These are phyloP conservation scores for Pseudopithomyces maydicus DNA, from an alignment of 2,329 filamentous ascomycete species.

Conservation along the genomic window DNA sequence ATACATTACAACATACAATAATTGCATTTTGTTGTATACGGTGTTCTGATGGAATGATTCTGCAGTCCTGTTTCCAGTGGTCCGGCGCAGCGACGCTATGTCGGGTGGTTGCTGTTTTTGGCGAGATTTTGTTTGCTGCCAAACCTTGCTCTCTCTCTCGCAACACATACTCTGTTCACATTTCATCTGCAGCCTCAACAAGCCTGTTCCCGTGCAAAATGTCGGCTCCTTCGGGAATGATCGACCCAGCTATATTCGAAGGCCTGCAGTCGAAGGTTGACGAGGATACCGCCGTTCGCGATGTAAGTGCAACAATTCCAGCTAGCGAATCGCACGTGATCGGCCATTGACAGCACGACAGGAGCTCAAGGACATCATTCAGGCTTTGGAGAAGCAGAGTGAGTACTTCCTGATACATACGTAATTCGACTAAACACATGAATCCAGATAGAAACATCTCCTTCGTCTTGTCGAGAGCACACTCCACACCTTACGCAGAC, in stretches of 20 bases:
- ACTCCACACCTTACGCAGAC: conserved; percentile 76
- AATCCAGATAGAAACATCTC: conserved; percentile 73
- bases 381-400: conserved; percentile 80
- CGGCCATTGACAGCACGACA: conserved; percentile 45
- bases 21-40: no score
- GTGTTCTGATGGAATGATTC: background rate
- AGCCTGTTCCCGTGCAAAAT: conserved; percentile 19
- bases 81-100: background rate
- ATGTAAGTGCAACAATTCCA: conserved; percentile 54
- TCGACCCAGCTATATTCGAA: conserved; percentile 84
- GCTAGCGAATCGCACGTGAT: conserved; percentile 25
- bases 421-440: conserved; percentile 13
- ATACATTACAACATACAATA: no score
- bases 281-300: conserved; percentile 79
- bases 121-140: conserved; percentile 5
- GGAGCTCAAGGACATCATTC: conserved; percentile 79
- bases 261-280: conserved; percentile 88
- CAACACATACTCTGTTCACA: background rate
- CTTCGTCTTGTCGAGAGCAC: conserved; percentile 83
- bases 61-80: background rate
- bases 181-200: background rate
- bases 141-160: background rate
- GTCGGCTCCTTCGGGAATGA: conserved; percentile 56
- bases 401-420: background rate
- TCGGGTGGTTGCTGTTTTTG: conserved; percentile 1